Base-by-base conservation (phyloP, 306 rosid genomes). In the Clitoria ternatea region DNA sequence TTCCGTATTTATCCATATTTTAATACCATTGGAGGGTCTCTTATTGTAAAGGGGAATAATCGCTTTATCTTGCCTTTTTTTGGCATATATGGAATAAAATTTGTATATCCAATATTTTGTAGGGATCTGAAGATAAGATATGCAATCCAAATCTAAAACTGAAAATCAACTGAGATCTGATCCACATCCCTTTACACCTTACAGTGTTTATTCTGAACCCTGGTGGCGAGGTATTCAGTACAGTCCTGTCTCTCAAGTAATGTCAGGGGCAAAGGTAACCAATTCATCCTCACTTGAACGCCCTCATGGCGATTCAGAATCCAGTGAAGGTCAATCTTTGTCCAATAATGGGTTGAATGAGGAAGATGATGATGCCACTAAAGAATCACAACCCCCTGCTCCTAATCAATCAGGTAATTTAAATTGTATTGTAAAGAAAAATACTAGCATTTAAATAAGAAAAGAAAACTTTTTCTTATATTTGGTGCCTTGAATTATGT, bases 191-290 rank as follows among this genome's bases (percentile, higher is more conserved):
- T 75, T 83, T 80, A 72, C 83, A 20, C 84, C 84, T 14, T 13
- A 66, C 49, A 22, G 44, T 75, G 83, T 75, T 76, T 89, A 78
- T 76, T 40, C 73, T n/a, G 96, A 92, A 72, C 94, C 92, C 44
- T 85, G 97, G 96, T 92, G 96, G 90, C 85, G 84, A 23, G 79
- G 61, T 23, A 64, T 29, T 69, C 91, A 82, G 20, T 87, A 82
- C 79, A 86, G 80, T 66, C 77, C 85, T 50, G 60, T 75, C 40
- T 48, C 85, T 4, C 80, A 76, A 61, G 66, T 77, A n/a, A 11
- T 73, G 76, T 61, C 82, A 9, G 85, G 74, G 44, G 76, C 81
- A 52, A 89, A 82, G 61, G 79, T 67, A 13, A 69, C 88, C 74
- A 84, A 81, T 81, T 87, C 96, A 14, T 79, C 97, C 72, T 85